Base-by-base conservation (phyloP, 768 basidiomycete species). In the Mycena albidolilacea region DNA sequence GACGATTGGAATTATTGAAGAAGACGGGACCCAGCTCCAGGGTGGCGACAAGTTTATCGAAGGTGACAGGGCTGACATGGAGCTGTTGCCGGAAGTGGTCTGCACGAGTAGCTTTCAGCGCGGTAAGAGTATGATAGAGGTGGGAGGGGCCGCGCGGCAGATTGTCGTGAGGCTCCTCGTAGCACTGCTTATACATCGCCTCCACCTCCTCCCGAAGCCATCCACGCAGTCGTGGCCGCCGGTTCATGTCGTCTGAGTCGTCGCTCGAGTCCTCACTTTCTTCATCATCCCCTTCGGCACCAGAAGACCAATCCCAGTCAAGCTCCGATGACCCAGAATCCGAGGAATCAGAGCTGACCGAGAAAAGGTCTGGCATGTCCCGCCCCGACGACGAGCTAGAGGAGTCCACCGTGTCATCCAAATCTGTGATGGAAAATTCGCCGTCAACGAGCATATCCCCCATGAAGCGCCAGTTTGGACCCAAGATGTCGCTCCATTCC, bases 41-140 rank as follows among this genome's bases (percentile, higher is more conserved):
- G 5, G 38, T 17, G 5, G 54, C 57, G 4, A 83, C 71, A 41
- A 85, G 72, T 12, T 23, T 15, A 70, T 85, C 82, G 70, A 85
- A 85, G 19, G 83, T 82, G 17, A 7, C 23, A 17, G 84, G 82
- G 5, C 74, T 74, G 35, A 85, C 73, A 15, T 80, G 79, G 9
- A 85, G 78, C 14, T 77, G 62, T 39, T 76, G 60, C 8, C 80
- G 81, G 76, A 85, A 85, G 17, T 70, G 78, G 57, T 80, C 76
- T 5, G 80, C 77, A 4, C 12, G 3, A 8, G 9, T 12, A 43
- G 41, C 41, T 12, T 43, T 43, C 41, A 43, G 41, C 41, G 7
- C 77, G 59, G 35, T 65, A 30, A 82, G 78, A n/a, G 77, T 73
- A 19, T 69, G 68, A 30, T n/a, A 58, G 10, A 78, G 59, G 50